Percentiles rank a stretch among this genome's conserved stretches.
phyloP scores from a whole-genome alignment of 106 monocot species.

The Agapanthus africanus region DNA sequence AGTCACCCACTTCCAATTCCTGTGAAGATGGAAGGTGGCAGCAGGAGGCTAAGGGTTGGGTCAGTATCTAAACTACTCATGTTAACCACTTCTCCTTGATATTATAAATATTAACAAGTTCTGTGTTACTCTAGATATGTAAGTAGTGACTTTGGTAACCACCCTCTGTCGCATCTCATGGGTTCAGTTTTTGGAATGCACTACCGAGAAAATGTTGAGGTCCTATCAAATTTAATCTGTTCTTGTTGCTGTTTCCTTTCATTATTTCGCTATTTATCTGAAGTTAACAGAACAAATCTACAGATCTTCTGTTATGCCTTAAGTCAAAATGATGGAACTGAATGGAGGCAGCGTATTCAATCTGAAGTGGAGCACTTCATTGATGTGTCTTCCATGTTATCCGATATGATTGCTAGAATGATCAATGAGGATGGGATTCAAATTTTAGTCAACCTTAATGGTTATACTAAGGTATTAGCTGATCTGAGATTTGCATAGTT shows the following conservation, averaged over 20 bases:
- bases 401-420: constrained; percentile 71
- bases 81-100: not conserved
- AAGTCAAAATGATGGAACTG: constrained; percentile 84
- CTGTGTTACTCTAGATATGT: constrained; percentile 58
- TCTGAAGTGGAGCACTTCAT: constrained; percentile 79
- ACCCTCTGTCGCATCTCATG: constrained; percentile 92
- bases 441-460: constrained; percentile 86
- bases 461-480: constrained; percentile 81
- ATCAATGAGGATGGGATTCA: constrained; percentile 89
- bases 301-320: constrained; percentile 95
- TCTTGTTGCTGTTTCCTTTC: not conserved
- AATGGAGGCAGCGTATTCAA: constrained; percentile 84
- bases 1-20: constrained; percentile 53
- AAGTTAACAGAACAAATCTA: not conserved
- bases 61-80: constrained; percentile 21
- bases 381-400: constrained; percentile 77
- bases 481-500: not conserved
- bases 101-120: constrained; percentile 8
- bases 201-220: constrained; percentile 79
- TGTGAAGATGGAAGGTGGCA: constrained; percentile 59
- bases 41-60: constrained; percentile 77
- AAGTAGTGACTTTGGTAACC: constrained; percentile 98
- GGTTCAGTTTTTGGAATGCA: constrained; percentile 96
- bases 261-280: constrained; percentile 21
- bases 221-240: constrained; percentile 11